Conservation (phyloP, 495 filamentous ascomycete genomes). For the Pyronema omphalodes region DNA sequence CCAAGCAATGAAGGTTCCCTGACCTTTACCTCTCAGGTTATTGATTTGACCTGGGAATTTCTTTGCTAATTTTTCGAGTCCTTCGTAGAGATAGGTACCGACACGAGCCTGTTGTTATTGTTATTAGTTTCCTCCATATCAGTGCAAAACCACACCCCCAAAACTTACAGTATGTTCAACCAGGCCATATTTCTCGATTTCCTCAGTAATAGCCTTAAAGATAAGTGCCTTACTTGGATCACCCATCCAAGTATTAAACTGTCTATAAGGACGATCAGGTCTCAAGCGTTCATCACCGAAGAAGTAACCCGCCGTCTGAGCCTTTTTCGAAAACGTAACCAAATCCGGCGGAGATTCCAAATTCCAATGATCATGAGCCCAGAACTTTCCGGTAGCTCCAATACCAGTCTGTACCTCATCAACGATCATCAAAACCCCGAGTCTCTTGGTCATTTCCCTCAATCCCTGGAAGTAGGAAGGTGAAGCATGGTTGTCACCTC, state of each 20-base stretch:
- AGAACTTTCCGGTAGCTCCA: conserved; percentile 90
- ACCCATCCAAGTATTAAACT: conserved; percentile 99
- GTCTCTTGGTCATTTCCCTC: conserved; percentile 66
- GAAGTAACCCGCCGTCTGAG: conserved; percentile 95
- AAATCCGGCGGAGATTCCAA: conserved; percentile 76
- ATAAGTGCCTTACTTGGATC: conserved; percentile 79
- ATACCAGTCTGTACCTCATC: conserved; percentile 98
- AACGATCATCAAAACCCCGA: conserved; percentile 81
- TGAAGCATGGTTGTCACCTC: conserved; percentile 95
- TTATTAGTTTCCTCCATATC: neutral
- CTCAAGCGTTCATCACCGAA: conserved; percentile 69
- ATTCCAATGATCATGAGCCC: conserved; percentile 98
- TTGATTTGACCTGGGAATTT: conserved; percentile 68
- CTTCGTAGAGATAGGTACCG: conserved; percentile 64
- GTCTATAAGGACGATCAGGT: conserved; percentile 97
- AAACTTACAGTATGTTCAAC: conserved; percentile 48
- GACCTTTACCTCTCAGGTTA: conserved; percentile 83
- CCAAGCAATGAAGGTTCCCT: conserved; percentile 95
- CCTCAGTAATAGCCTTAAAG: conserved; percentile 79
- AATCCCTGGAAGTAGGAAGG: conserved; percentile 82
- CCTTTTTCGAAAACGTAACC: conserved; percentile 98
- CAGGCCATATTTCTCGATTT: conserved; percentile 64
- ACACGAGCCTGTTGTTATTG: conserved; percentile 32
- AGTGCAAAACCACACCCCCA: neutral
- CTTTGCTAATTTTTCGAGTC: conserved; percentile 48